phyloP scores from a whole-genome alignment of 2,329 filamentous ascomycete species.

The Curvularia hawaiiensis region DNA sequence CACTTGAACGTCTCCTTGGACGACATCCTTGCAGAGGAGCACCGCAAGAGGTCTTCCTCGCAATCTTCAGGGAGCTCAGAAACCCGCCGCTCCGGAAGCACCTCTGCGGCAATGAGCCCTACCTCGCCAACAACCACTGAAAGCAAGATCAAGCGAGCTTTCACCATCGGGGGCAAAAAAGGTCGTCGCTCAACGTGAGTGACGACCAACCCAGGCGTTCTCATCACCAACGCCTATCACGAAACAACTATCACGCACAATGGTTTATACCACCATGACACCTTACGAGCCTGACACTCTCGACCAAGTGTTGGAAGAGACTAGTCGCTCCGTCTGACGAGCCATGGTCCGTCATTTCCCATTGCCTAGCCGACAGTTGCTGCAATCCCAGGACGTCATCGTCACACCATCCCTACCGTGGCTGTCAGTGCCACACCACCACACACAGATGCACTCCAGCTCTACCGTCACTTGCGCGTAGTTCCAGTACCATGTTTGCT shows the following conservation, averaged over 20 bases:
- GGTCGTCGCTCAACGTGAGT: conserved; percentile 25
- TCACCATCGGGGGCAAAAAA: conserved; percentile 44
- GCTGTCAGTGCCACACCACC: background rate
- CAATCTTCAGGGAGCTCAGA: conserved; percentile 40
- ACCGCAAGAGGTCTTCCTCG: conserved; percentile 42
- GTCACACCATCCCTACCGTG: conserved; percentile 5
- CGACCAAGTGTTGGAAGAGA: conserved; percentile 43
- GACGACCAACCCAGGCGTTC: background rate
- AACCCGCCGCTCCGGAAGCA: conserved; percentile 30
- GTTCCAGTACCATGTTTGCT: background rate
- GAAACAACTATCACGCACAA: conserved; percentile 1
- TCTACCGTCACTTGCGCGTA: background rate
- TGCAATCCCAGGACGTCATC: conserved; percentile 8
- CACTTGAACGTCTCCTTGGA: conserved; percentile 49
- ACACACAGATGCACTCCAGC: background rate
- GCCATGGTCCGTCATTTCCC: conserved; percentile 1
- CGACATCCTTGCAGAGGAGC: conserved; percentile 47
- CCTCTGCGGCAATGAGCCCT: conserved; percentile 11
- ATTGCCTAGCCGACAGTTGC: conserved; percentile 1
- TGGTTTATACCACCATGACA: conserved; percentile 9
- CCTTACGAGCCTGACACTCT: conserved; percentile 15
- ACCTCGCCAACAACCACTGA: conserved; percentile 34
- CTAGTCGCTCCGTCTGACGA: conserved; percentile 4
- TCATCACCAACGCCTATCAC: background rate
- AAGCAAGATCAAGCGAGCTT: conserved; percentile 35